Base-by-base conservation (phyloP, 768 basidiomycete species). In the Aureoboletus auriporus region DNA sequence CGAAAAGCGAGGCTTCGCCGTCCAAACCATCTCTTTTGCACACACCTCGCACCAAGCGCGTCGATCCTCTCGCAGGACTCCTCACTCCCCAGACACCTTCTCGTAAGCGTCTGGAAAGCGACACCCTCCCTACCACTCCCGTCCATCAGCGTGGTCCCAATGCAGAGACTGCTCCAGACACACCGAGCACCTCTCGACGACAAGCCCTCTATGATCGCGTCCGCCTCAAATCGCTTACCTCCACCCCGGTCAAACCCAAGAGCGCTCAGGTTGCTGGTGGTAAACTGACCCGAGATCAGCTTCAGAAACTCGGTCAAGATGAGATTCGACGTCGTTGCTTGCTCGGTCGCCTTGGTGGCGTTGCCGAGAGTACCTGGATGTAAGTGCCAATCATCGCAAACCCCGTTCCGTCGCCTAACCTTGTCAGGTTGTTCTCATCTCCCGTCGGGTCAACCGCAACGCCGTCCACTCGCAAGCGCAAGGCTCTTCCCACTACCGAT, bases 361-460 rank as follows among this genome's bases (percentile, higher is more conserved):
- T 93, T 27, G 90, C 90, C n/a, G 89, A 93, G 61, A 86, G 89
- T 54, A 78, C 86, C 14, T 92, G 89, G 87, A 90, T 91, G 90
- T 87, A 53, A 65, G 83, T 49, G 29, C 26, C 28, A 42, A 31
- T 8, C 4, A 14, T 5, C 8, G 3, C 46, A 1, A 2, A 41
- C 20, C 4, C 29, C 27, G 1, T 47, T 41, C 13, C 14, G 26
- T 11, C 5, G 41, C 34, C 27, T 35, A 8, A 48, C 28, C 6
- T 23, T 11, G 9, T 44, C 31, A 62, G 87, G 85, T 67, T 89
- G 35, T 92, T 92, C 68, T 84, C 88, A 3, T 79, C 76, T 16
- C 80, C 86, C 3, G 64, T 69, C 6, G 75, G 77, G 7, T 67
- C 79, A 10, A 71, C 75, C 5, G 66, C 77, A 1, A 76, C 80